Base-by-base conservation (phyloP, 495 filamentous ascomycete species). In the Hypoxylon lienhwacheense region DNA sequence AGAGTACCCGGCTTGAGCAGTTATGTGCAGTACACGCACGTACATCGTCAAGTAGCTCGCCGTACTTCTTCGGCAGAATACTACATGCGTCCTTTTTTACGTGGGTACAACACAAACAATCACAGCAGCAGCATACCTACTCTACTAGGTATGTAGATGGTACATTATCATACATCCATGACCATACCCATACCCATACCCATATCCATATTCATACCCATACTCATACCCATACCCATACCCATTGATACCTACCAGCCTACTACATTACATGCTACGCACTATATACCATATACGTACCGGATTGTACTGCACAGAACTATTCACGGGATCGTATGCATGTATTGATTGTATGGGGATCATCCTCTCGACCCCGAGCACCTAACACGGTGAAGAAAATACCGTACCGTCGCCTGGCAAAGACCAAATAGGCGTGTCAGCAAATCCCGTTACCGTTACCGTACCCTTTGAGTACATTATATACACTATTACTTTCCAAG, bases 381-480 rank as follows among this genome's bases (percentile, higher is more conserved):
- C 35, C 19, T 29, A 39, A 50, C 50, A 54, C 44, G 45, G 50
- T 53, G 44, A 39, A 47, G 47, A 16, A 59, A 54, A 41, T 22
- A 53, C 56, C 20, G 47, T 51, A 51, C 33, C 36, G 45, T 49
- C 43, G 44, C 24, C 31, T 39, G 35, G 21, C 47, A 24, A 42
- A 19, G n/a, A 43, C 41, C 35, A 14, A 49, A 44, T 53, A 24
- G 50, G 21, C 43, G 46, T 41, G 37, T 53, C 24, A 53, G 25
- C 49, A 48, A 28, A 54, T 45, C 36, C 49, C 54, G 44, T 53
- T 53, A 59, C 56, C 49, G 49, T 60, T 11, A 31, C 28, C 28
- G 10, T n/a, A n/a, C 28, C 25, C 28, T 7, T 7, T 31, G 12
- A 11, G 28, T 31, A 35, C 33, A 35, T 34, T 34, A 6, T 4